These are phyloP conservation scores for Chondrus crispus DNA, from an alignment of 23 red algal species.

Conservation along the genomic window DNA sequence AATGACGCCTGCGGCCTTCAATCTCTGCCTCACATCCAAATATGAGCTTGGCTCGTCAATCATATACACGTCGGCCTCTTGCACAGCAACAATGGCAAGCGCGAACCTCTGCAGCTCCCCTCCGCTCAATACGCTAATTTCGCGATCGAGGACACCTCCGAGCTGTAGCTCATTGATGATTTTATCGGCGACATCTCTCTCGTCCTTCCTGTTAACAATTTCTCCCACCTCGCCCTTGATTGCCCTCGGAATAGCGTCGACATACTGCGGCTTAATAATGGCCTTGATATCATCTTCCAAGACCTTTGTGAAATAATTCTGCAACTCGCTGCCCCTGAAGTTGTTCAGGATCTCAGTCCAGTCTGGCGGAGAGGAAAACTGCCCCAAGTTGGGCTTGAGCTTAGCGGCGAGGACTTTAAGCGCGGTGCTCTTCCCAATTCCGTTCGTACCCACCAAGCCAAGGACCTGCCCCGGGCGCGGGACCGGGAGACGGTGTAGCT, in stretches of 20 bases:
- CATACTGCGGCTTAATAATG: slow-evolving; percentile 98
- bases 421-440: slow-evolving; percentile 94
- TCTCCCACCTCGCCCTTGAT: slow-evolving; percentile 77
- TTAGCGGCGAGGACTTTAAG: slow-evolving; percentile 87
- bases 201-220: slow-evolving; percentile 67
- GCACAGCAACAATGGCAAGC: slow-evolving; percentile 75
- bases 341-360: slow-evolving; percentile 98
- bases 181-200: slow-evolving; percentile 65
- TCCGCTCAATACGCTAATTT: slow-evolving; percentile 82
- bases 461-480: slow-evolving; percentile 94
- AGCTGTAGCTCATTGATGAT: slow-evolving; percentile 83
- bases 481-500: slow-evolving; percentile 94
- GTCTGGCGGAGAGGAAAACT: slow-evolving; percentile 84
- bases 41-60: slow-evolving; percentile 97
- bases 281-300: slow-evolving; percentile 94
- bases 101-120: slow-evolving; percentile 98
- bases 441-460: slow-evolving; percentile 96
- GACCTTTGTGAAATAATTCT: slow-evolving; percentile 95
- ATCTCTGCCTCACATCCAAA: slow-evolving; percentile 91
- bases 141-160: slow-evolving; percentile 72
- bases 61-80: slow-evolving; percentile 97
- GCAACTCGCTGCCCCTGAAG: slow-evolving; percentile 95
- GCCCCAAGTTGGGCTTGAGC: slow-evolving; percentile 95
- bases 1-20: slow-evolving; percentile 88
- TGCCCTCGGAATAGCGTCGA: slow-evolving; percentile 90